Evolutionary conservation across 208 protist species (phyloP), one percentile per base, ranked within the genome.

Genomic region (Kentomonas sorsogonicus): DNA sequence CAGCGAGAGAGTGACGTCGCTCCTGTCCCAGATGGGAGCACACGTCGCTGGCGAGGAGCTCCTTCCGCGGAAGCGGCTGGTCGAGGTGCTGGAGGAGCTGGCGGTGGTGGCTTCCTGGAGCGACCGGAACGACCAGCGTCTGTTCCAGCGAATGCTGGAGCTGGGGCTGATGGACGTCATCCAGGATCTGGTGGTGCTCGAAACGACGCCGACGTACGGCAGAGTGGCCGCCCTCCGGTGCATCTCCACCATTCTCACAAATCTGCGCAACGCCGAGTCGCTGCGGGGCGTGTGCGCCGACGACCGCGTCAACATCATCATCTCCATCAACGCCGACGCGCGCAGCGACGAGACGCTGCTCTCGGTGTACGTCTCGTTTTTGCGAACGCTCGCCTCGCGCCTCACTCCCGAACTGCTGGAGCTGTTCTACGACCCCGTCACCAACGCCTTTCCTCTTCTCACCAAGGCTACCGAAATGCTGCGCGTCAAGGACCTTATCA

Each of bases 281-380:
- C 53, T 90, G 13, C 93, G 86, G 53, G 82, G 82, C 43, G 26
- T 93, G 7, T 92, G 83, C 69, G 91, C 83, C 65, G 91, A 92
- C 66, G 89, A 93, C 53, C 85, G 88, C 61, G 66, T 95, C 30
- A 95, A 95, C 47, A 72, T 77, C 30, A 88, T 95, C 57, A 86
- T 95, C 38, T 75, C 79, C 25, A 77, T 86, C 33, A 57, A 79
- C 46, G 56, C 90, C 45, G 74, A 91, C 53, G 73, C 78, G 34
- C 73, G 83, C 25, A 83, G 93, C 40, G 89, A 95, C 47, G 89
- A 92, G 58, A n/a, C n/a, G n/a, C 67, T 95, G 4, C 54, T 89
- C 18, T 81, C 82, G 7, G 66, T 79, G 16, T 92, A 91, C 63
- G 70, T 89, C 20, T 93, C 85, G 4, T 95, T 95, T 50, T 67